These are phyloP conservation scores for Nakazawaea siamensis DNA, from an alignment of 805 yeast genomes.

Conservation along the genomic window DNA sequence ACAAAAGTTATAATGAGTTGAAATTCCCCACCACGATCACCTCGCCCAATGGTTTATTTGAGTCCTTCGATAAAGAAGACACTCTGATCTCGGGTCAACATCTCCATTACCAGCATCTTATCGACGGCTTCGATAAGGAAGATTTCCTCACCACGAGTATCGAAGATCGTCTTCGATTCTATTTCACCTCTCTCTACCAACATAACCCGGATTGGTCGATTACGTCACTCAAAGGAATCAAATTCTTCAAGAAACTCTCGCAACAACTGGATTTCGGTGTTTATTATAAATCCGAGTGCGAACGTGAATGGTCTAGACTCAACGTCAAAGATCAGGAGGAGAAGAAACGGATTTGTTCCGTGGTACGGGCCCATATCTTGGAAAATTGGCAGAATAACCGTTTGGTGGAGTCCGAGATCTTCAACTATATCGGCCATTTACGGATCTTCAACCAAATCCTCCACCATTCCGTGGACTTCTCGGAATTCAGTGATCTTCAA, in stretches of 20 bases:
- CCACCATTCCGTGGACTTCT: constrained; percentile 5
- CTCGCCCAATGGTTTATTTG: no score
- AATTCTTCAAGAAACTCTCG: constrained; percentile 6
- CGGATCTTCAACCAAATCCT: constrained; percentile 19
- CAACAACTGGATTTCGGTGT: background rate
- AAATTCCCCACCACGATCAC: no score
- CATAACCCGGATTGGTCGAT: constrained; percentile 33
- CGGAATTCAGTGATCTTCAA: constrained; percentile 12
- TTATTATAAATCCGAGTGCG: constrained; percentile 18
- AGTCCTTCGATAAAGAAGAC: no score
- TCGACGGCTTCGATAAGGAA: constrained; percentile 2
- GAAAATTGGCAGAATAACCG: constrained; percentile 8
- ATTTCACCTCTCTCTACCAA: constrained; percentile 33
- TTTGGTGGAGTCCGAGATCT: constrained; percentile 14
- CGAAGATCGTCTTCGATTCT: constrained; percentile 31
- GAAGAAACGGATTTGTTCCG: constrained; percentile 4
- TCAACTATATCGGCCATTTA: constrained; percentile 15
- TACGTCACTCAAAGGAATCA: background rate
- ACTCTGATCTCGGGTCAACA: no score
- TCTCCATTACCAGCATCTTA: constrained; percentile 6
- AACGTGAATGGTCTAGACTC: constrained; percentile 13
- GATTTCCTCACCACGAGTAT: constrained; percentile 19
- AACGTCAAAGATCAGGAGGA: constrained; percentile 2
- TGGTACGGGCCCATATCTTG: constrained; percentile 12
- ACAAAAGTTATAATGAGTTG: constrained; percentile 1